Percentiles rank a stretch among this genome's conserved stretches.
Evolutionary conservation across 2,329 filamentous ascomycete genomes (phyloP).

Genomic region (Xylariaceae sp.): DNA sequence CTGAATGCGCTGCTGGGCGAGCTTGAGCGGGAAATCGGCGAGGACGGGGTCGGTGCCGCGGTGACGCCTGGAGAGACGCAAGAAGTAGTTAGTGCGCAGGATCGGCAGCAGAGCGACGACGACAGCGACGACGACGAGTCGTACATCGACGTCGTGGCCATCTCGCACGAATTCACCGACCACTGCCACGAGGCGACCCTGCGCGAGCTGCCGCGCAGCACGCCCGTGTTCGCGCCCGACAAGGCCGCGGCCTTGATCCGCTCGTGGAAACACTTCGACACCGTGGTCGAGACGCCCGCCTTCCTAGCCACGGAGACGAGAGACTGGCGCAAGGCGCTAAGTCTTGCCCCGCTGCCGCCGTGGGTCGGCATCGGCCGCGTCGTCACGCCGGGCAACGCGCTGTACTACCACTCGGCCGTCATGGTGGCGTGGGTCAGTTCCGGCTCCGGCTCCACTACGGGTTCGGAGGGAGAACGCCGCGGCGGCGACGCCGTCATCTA

Average conservation of each 20-base stretch:
- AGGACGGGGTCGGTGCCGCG: too few species aligned
- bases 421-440: conserved; percentile 56
- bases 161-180: conserved; percentile 72
- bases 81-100: too few species aligned
- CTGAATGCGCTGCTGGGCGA: conserved; percentile 58
- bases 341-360: conserved; percentile 51
- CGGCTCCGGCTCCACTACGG: too few species aligned
- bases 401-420: conserved; percentile 68
- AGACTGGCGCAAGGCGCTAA: conserved; percentile 36
- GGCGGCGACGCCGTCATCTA: conserved; percentile 57
- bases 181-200: conserved; percentile 70
- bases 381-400: conserved; percentile 56
- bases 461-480: conserved; percentile 25
- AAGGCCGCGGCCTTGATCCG: conserved; percentile 62
- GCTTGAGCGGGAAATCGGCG: conserved; percentile 49
- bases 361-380: conserved; percentile 69
- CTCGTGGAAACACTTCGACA: conserved; percentile 64
- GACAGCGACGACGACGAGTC: conserved; percentile 27
- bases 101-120: conserved; percentile 9
- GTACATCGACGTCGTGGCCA: conserved; percentile 62
- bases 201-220: conserved; percentile 55
- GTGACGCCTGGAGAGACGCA: too few species aligned
- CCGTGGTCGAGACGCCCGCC: conserved; percentile 55
- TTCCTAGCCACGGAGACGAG: conserved; percentile 43
- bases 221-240: conserved; percentile 65